These are phyloP conservation scores for Leishmania guyanensis DNA, from an alignment of 208 protist genomes.

Conservation along the genomic window DNA sequence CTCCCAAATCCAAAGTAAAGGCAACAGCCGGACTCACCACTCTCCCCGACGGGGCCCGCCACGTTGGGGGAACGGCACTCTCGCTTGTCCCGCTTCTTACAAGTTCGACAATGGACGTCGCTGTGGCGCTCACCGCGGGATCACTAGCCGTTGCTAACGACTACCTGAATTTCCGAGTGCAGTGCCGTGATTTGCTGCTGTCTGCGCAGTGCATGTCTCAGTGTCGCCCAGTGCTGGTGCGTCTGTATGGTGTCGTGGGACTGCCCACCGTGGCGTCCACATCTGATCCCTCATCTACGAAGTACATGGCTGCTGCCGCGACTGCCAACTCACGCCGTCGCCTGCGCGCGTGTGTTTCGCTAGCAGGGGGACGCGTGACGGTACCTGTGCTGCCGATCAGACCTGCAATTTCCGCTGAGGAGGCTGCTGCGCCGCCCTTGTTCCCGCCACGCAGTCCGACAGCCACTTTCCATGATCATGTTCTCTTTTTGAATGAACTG, in stretches of 20 bases:
- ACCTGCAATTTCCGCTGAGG: background rate
- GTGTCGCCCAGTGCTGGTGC: slow-evolving; percentile 31
- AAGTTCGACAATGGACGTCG: slow-evolving; percentile 15
- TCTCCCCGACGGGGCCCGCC: slow-evolving; percentile 20
- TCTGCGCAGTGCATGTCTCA: slow-evolving; percentile 18
- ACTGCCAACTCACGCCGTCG: slow-evolving; percentile 18
- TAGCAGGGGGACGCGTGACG: slow-evolving; percentile 13
- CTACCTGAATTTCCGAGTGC: slow-evolving; percentile 24
- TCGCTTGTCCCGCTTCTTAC: slow-evolving; percentile 28
- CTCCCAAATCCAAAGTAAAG: slow-evolving; percentile 21
- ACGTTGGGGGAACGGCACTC: slow-evolving; percentile 13
- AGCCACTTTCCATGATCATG: slow-evolving; percentile 17
- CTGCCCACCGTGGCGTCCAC: slow-evolving; percentile 4
- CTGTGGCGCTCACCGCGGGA: slow-evolving; percentile 11
- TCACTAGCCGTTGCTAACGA: background rate
- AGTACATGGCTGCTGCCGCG: background rate
- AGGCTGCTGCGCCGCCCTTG: background rate
- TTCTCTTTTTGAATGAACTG: slow-evolving; percentile 31
- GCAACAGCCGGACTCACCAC: background rate
- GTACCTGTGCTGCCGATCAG: background rate
- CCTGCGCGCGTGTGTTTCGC: slow-evolving; percentile 22
- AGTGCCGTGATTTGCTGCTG: slow-evolving; percentile 24
- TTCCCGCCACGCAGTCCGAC: background rate
- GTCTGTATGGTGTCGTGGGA: slow-evolving; percentile 20
- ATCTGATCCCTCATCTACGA: background rate